A percentile compares a stretch with the other conserved stretches of the same genome.
phyloP scores from a whole-genome alignment of 2,329 filamentous ascomycete species.

The Colletotrichum sp. region DNA sequence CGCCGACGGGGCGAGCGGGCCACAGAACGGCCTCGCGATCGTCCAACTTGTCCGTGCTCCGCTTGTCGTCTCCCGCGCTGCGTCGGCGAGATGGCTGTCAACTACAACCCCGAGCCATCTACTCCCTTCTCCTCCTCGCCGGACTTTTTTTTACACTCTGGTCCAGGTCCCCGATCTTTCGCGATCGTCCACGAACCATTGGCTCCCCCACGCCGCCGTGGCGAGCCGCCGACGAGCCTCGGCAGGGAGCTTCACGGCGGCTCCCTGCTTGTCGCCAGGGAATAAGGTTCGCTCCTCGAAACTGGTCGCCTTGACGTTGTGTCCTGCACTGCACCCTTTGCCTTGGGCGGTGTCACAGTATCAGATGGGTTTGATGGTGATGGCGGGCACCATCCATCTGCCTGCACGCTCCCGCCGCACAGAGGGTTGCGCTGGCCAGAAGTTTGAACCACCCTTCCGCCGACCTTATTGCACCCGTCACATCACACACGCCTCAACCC shows the following conservation, averaged over 20 bases:
- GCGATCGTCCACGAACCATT: constrained; percentile 1
- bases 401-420: constrained; percentile 12
- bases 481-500: not conserved
- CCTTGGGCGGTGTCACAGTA: constrained; percentile 12
- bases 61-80: not conserved
- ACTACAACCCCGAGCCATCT: not conserved
- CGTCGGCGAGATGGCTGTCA: not conserved
- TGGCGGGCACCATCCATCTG: not conserved
- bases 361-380: constrained; percentile 20
- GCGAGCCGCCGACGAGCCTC: not conserved
- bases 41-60: constrained; percentile 5
- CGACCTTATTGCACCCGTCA: not conserved
- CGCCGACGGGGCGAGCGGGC: not conserved
- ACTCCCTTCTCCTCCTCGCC: not conserved
- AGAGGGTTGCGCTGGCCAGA: not conserved
- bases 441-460: not conserved
- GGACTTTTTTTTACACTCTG: not conserved
- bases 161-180: not conserved
- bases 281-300: constrained; percentile 12
- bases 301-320: constrained; percentile 11
- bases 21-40: not conserved
- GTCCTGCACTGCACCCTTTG: not conserved
- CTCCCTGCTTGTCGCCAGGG: not conserved
- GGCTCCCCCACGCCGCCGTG: not conserved
- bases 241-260: not conserved